phyloP scores from a whole-genome alignment of 176 grass and related monocot species.

The Carex parvula region DNA sequence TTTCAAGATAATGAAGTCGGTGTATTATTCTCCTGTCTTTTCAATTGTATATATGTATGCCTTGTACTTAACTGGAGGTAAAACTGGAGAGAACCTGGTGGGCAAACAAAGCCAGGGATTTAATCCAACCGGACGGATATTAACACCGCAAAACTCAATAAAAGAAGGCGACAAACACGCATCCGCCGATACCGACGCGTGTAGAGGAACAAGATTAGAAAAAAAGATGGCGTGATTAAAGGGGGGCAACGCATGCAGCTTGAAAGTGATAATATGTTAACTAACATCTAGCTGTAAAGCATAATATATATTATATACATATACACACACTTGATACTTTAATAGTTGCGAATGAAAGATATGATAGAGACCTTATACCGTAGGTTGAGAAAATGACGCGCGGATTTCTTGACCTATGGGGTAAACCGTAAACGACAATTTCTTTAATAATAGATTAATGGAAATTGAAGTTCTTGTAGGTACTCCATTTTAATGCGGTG shows the following conservation, averaged over 20 bases:
- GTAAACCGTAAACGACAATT: neutral
- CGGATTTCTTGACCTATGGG: neutral
- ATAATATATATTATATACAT: neutral
- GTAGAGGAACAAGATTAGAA: neutral
- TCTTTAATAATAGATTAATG: too few relatives aligned
- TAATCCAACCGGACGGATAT: neutral
- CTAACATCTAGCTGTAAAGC: conserved; percentile 8
- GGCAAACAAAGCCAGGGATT: neutral
- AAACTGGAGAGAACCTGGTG: neutral
- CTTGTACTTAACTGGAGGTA: neutral
- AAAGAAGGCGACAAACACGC: conserved; percentile 13
- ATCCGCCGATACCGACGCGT: conserved; percentile 2
- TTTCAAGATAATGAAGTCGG: too few relatives aligned
- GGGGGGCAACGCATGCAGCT: neutral
- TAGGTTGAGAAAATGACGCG: neutral
- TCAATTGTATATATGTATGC: too few relatives aligned
- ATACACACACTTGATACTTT: neutral
- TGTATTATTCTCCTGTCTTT: too few relatives aligned
- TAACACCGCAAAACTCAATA: neutral
- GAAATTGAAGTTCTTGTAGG: neutral
- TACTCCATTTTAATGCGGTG: neutral
- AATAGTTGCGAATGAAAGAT: conserved; percentile 1
- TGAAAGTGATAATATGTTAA: conserved; percentile 17
- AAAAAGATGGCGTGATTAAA: conserved; percentile 21
- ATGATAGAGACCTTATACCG: neutral